Conservation (phyloP, 805 yeast genomes). For the Candida arabinofermentans region DNA sequence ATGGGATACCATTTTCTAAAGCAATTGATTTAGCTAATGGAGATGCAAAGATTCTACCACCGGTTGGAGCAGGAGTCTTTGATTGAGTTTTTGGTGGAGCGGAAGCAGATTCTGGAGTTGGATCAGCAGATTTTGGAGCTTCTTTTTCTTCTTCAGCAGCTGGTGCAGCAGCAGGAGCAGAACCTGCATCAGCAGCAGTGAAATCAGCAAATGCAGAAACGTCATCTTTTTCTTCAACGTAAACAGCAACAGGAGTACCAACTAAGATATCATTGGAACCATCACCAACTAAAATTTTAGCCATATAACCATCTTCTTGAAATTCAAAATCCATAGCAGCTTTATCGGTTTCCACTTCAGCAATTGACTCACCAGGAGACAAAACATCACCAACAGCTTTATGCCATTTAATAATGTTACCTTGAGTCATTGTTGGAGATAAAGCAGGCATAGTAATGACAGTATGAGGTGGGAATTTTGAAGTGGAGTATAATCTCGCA, state of each 20-base stretch:
- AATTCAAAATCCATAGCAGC: conserved; percentile 98
- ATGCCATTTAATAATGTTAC: conserved; percentile 86
- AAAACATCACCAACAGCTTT: conserved; percentile 86
- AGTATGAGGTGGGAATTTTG: conserved; percentile 51
- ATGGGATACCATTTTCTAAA: conserved; percentile 82
- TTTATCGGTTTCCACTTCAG: conserved; percentile 97
- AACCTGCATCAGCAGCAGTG: conserved; percentile 78
- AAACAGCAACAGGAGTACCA: conserved; percentile 94
- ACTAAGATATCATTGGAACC: conserved; percentile 91
- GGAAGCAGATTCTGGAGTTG: conserved; percentile 30
- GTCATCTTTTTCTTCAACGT: conserved; percentile 80
- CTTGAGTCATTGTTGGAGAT: conserved; percentile 99
- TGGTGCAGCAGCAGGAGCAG: conserved; percentile 39
- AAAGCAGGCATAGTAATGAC: conserved; percentile 97
- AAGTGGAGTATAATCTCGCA: conserved; percentile 23
- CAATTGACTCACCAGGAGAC: conserved; percentile 88
- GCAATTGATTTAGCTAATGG: conserved; percentile 94
- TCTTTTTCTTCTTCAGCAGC: no score
- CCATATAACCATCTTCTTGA: conserved; percentile 93
- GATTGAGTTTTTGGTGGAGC: conserved; percentile 25
- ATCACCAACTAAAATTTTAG: conserved; percentile 77
- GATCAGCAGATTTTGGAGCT: conserved; percentile 32
- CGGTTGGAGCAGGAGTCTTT: conserved; percentile 37
- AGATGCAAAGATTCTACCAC: conserved; percentile 83
- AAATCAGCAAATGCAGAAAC: conserved; percentile 86